A percentile compares a stretch with the other conserved stretches of the same genome.
Evolutionary conservation across 73 alveolate species (phyloP).

Genomic region (Durusdinium trenchii): DNA sequence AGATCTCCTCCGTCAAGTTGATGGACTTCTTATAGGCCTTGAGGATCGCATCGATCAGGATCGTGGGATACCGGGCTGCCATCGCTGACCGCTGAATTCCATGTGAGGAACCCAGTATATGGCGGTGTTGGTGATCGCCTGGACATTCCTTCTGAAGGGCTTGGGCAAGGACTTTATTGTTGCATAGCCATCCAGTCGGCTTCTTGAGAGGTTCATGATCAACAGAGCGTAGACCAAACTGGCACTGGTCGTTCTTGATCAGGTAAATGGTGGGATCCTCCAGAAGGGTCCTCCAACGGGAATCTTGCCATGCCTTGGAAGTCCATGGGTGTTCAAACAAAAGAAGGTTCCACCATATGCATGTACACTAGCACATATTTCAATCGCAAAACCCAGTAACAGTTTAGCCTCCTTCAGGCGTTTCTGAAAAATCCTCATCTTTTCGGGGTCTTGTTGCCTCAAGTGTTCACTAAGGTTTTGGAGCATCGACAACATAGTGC

Average conservation of each 20-base stretch:
- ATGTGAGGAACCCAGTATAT: neutral
- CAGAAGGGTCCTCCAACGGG: neutral
- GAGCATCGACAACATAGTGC: neutral
- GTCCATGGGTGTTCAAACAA: slow-evolving; percentile 4
- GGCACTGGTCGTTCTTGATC: neutral
- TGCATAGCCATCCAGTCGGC: neutral
- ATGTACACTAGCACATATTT: neutral
- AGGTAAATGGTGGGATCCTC: neutral
- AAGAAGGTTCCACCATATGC: neutral
- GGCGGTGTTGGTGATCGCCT: neutral
- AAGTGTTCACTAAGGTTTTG: neutral
- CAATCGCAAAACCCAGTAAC: neutral
- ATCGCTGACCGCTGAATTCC: neutral
- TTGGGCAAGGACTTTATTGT: neutral
- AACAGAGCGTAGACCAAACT: neutral
- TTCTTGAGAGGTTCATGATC: neutral
- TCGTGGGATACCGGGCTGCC: neutral
- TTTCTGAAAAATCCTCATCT: neutral
- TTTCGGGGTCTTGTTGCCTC: neutral
- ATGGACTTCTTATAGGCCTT: neutral
- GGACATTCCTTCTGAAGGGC: neutral
- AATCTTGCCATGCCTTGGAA: neutral
- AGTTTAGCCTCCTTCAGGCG: neutral
- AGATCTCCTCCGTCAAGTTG: neutral
- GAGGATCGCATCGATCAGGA: neutral